Base-by-base conservation (phyloP, 371 early-diverging fungal genomes). In the Mortierella polycephala region DNA sequence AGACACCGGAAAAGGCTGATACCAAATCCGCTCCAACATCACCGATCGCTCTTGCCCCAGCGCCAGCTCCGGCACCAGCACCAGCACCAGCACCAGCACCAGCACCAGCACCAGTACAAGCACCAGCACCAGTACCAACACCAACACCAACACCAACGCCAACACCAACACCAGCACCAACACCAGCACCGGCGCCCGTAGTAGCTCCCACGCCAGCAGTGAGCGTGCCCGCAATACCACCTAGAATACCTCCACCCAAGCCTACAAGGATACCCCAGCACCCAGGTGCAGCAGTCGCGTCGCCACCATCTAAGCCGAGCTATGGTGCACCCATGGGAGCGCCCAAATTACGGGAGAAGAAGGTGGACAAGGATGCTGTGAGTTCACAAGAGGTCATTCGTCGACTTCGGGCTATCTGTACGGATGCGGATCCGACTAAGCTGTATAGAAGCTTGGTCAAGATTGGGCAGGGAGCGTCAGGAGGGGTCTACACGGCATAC, bases 401-500 rank as follows among this genome's bases (percentile, higher is more conserved):
- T 21, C 88, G 93, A 39, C 86, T 98, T 23, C 85, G 88, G 71
- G 91, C 93, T 7, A 93, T 98, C 51, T 96, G 96, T 83, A 96
- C 93, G 45, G 92, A 91, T 61, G 96, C 91, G 37, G 97, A 98
- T 85, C 97, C 97, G 11, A 90, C 88, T 51, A 85, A 80, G 65
- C 71, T 90, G 47, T 94, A 94, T 74, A 82, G 86, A 49, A 92
- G 93, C 81, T 87, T 96, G 70, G 88, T 91, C 62, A 96, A 96
- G 86, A 96, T 98, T 85, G 97, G 98, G 9, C 98, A 97, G 86
- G 98, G 97, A 41, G 96, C 98, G 6, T 96, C 96, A n/a, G 98
- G 96, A 37, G 95, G 95, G 57, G 98, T 98, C 1, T 96, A 87
- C 69, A 95, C 93, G 3, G 97, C 96, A 3, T 87, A 93, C 80